Percentiles rank a stretch among this genome's conserved stretches.
These are phyloP conservation scores for Phytophthora sansomeana DNA, from an alignment of 352 stramenopile genomes.

Conservation along the genomic window DNA sequence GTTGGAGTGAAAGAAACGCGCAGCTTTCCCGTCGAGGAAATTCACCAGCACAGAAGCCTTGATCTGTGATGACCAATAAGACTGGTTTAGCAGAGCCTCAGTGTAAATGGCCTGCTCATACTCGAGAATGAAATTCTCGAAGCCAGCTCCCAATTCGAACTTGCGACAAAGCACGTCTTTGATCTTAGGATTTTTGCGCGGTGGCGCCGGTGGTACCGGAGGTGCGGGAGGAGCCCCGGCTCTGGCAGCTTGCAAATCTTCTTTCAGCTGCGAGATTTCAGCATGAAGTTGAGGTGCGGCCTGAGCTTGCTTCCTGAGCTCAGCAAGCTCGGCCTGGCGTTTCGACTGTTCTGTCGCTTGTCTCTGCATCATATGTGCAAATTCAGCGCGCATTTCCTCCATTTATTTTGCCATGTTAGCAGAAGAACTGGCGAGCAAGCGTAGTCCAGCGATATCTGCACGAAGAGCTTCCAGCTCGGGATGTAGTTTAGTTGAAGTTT, in stretches of 20 bases:
- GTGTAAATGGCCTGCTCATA: conserved; percentile 19
- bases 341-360: not conserved
- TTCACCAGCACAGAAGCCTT: conserved; percentile 18
- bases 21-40: conserved; percentile 13
- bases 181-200: not conserved
- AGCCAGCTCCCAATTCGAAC: conserved; percentile 15
- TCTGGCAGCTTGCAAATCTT: not conserved
- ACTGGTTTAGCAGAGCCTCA: conserved; percentile 11
- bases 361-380: conserved; percentile 9
- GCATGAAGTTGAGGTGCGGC: conserved; percentile 1
- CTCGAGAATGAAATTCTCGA: conserved; percentile 21
- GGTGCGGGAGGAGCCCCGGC: not conserved
- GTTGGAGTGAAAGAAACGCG: conserved; percentile 11
- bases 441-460: not conserved
- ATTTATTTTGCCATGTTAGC: not conserved
- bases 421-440: not conserved
- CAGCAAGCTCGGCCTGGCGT: conserved; percentile 1
- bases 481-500: not conserved
- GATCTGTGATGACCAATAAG: conserved; percentile 8
- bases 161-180: conserved; percentile 13
- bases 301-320: not conserved
- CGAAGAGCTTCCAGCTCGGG: not conserved
- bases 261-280: conserved; percentile 4
- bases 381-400: not conserved
- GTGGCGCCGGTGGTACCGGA: not conserved